Base-by-base conservation (phyloP, 352 stramenopile species). In the Globisporangium barbulae region DNA sequence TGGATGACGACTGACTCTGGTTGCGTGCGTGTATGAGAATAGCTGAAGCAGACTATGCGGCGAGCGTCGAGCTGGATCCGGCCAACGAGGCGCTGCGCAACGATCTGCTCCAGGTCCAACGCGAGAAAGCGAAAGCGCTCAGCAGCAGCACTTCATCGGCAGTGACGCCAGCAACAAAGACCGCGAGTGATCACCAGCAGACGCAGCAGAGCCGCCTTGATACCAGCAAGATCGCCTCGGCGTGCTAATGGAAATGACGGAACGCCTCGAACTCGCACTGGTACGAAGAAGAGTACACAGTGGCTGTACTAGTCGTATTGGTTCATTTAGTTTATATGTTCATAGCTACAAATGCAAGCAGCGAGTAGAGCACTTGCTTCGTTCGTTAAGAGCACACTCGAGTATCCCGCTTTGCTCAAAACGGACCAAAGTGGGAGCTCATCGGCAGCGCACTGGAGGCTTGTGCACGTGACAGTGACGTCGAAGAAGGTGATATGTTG, bases 31-130 rank as follows among this genome's bases (percentile, higher is more conserved):
- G 10, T 67, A 21, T 63, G 19, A 25, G 7, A 35, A 13, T 31
- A 91, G 83, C 84, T 9, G 74, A 90, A 58, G 50, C 59, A 37
- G 80, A 91, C 47, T 91, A 85, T 33, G 69, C 67, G 3, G 74
- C 79, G 41, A 76, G 72, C 3, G 76, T 84, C n/a, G 76, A 87
- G 53, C 59, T 91, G 22, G 79, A 92, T 61, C 81, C 76, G 42
- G 69, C 63, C 1, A 93, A 89, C 55, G 64, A 76, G 49, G 70
- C 73, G 35, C 65, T 93, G 19, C 65, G 72, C 25, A 45, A 58
- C 9, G 85, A 91, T 61, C 69, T 91, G 13, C 45, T 50, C 6
- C 69, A 74, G 53, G 71, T 92, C 53, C 76, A 61, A 3, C 25
- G 39, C 10, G 49, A 66, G 42, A 56, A 37, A 1, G 31, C 21